Evolutionary conservation across 148 eudicot species (phyloP), one percentile per base, ranked within the genome.

Genomic region (Vaccinium darrowii): DNA sequence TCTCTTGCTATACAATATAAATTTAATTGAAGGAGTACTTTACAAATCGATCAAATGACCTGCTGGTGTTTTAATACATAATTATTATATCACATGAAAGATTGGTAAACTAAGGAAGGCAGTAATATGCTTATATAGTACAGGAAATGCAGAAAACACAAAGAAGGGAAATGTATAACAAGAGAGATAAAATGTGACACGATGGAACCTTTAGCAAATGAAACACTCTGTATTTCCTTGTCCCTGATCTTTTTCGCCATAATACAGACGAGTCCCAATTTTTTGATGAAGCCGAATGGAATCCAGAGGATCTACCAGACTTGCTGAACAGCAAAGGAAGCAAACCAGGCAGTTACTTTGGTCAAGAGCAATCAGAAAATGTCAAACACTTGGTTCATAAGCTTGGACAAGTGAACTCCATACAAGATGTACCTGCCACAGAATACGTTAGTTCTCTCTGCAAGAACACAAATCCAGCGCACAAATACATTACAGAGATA

Each of bases 401-500:
- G 86, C 86, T 87, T 49, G 21, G 84, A 85, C 81, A 89, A 81
- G 81, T 80, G 78, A 89, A 86, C 84, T 49, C 85, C 79, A 76
- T 52, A 50, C 85, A 79, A 72, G 81, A 76, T 60, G 88, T 79
- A 87, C 72, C 84, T 60, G 84, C 80, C 78, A 78, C 81, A 82
- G 65, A 85, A 56, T 79, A 53, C 71, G 14, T 83, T 39, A 74
- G 39, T 81, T 84, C 92, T 73, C 71, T 79, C 79, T 23, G 79
- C 13, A 84, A 84, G 72, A 83, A 84, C 86, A 72, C 72, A 63
- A 87, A 86, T 84, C 84, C 88, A 39, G 91, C 86, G 73, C 91
- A 86, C 82, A 87, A 78, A 82, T 92, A 94, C 80, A 86, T 94
- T 62, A 84, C 85, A 16, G 92, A 93, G 81, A 88, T 95, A 76